Conservation (phyloP, 345 rosid genomes). For the Mercurialis annua region DNA sequence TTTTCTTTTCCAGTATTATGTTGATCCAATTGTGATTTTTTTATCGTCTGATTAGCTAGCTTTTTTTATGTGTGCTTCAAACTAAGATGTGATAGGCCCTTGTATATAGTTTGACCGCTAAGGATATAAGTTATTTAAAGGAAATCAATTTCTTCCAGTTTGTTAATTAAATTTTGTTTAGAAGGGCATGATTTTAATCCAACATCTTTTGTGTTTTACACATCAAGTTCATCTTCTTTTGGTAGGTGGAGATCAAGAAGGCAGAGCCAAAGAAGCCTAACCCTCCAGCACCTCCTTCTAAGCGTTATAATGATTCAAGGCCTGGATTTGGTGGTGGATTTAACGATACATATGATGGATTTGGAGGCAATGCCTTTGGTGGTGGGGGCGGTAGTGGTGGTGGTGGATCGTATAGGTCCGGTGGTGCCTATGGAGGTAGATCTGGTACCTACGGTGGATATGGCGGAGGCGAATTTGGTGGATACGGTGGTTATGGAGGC, state of each 20-base stretch:
- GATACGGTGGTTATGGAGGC: slow-evolving; percentile 55
- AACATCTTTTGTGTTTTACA: neutral
- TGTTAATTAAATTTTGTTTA: neutral
- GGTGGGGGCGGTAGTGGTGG: slow-evolving; percentile 46
- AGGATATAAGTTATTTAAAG: neutral
- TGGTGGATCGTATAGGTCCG: slow-evolving; percentile 46
- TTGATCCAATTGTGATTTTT: neutral
- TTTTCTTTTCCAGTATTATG: neutral
- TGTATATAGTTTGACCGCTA: neutral
- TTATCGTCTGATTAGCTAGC: neutral
- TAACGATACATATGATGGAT: slow-evolving; percentile 55
- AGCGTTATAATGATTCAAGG: slow-evolving; percentile 33
- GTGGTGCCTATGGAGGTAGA: slow-evolving; percentile 63
- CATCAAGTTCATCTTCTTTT: neutral
- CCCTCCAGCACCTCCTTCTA: slow-evolving; percentile 39
- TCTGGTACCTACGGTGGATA: slow-evolving; percentile 61
- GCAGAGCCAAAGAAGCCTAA: slow-evolving; percentile 98
- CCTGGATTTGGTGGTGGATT: slow-evolving; percentile 42
- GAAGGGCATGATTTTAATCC: neutral
- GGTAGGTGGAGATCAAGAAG: slow-evolving; percentile 94
- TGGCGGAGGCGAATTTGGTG: slow-evolving; percentile 60
- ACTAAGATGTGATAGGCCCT: neutral
- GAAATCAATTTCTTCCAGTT: neutral
- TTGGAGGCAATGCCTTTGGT: slow-evolving; percentile 36
- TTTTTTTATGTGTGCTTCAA: neutral